Percentiles rank a stretch among this genome's conserved stretches.
These are phyloP conservation scores for Atkinsonella hypoxylon DNA, from an alignment of 2,329 filamentous ascomycete species.

Conservation along the genomic window DNA sequence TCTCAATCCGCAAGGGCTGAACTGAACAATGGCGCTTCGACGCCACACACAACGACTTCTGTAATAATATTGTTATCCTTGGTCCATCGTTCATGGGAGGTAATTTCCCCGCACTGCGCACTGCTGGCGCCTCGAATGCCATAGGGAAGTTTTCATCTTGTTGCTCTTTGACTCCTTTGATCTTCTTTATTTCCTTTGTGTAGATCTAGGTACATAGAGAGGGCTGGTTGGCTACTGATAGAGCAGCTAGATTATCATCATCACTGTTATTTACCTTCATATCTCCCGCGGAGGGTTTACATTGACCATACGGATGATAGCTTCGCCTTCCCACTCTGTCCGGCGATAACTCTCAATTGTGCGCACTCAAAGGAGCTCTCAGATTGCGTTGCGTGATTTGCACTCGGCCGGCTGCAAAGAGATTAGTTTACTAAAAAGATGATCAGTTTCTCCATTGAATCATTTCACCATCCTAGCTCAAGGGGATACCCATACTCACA, in stretches of 20 bases:
- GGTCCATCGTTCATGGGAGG: background rate
- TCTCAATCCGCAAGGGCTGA: slow-evolving; percentile 13
- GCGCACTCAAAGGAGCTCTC: too few species aligned
- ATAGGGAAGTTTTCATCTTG: background rate
- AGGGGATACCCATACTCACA: too few species aligned
- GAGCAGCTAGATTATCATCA: too few species aligned
- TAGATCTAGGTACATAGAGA: too few species aligned
- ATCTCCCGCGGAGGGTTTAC: background rate
- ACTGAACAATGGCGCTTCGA: slow-evolving; percentile 5
- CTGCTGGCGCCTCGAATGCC: background rate
- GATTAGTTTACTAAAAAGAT: background rate
- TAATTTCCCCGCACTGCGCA: background rate
- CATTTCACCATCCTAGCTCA: background rate
- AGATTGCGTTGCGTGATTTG: background rate
- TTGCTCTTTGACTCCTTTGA: too few species aligned
- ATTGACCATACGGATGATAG: background rate
- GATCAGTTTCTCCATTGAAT: background rate
- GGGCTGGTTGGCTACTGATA: too few species aligned
- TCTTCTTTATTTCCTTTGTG: too few species aligned
- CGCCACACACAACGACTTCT: background rate
- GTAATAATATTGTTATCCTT: background rate
- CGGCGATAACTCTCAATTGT: background rate
- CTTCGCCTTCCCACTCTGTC: background rate
- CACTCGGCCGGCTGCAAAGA: background rate
- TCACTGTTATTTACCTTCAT: too few species aligned